Evolutionary conservation across 805 yeast genomes (phyloP).

Genomic region (Ogataea nitratoaversa): DNA sequence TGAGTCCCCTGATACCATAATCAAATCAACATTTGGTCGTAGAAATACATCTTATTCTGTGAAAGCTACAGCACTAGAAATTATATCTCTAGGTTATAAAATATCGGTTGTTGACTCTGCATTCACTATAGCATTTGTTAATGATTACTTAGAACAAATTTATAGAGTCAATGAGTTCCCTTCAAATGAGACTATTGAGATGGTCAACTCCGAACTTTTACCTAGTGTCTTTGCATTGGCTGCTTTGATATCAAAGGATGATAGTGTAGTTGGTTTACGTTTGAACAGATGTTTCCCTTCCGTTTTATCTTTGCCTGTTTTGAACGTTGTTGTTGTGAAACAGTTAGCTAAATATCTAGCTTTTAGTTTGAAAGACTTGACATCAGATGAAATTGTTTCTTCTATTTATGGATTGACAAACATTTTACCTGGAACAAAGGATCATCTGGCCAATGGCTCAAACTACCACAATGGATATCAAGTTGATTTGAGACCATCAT

Average conservation of each 20-base stretch:
- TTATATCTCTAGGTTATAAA: slow-evolving; percentile 53
- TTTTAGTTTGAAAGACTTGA: slow-evolving; percentile 57
- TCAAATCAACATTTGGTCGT: slow-evolving; percentile 23
- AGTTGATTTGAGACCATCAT: slow-evolving; percentile 15
- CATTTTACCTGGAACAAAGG: slow-evolving; percentile 49
- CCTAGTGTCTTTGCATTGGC: slow-evolving; percentile 34
- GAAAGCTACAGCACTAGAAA: slow-evolving; percentile 42
- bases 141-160: slow-evolving; percentile 39
- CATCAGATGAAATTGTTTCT: slow-evolving; percentile 81
- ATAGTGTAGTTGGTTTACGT: slow-evolving; percentile 39
- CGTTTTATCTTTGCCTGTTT: slow-evolving; percentile 51
- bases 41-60: slow-evolving; percentile 22
- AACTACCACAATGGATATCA: slow-evolving; percentile 10
- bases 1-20: slow-evolving; percentile 22
- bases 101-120: slow-evolving; percentile 42
- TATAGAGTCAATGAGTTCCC: slow-evolving; percentile 29
- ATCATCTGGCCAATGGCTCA: slow-evolving; percentile 26
- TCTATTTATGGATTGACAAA: slow-evolving; percentile 82
- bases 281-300: slow-evolving; percentile 38
- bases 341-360: slow-evolving; percentile 58
- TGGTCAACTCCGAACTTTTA: slow-evolving; percentile 43
- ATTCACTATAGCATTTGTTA: slow-evolving; percentile 42
- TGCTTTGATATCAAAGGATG: slow-evolving; percentile 30
- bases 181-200: slow-evolving; percentile 48
- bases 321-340: slow-evolving; percentile 43